These are phyloP conservation scores for Aspergillus panamensis DNA, from an alignment of 495 filamentous ascomycete genomes.

Conservation along the genomic window DNA sequence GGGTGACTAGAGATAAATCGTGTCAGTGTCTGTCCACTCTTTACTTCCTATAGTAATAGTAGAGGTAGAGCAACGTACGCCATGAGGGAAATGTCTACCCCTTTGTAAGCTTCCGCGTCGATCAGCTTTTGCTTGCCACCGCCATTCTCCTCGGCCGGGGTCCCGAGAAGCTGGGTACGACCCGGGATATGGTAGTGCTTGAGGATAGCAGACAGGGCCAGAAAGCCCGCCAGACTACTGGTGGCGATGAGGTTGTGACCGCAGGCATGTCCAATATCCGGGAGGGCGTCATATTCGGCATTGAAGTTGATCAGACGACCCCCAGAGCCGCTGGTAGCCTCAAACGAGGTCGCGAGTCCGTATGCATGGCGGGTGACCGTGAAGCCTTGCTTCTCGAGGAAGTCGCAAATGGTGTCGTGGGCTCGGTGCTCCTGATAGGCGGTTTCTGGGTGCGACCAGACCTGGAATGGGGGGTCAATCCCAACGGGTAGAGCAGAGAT, in stretches of 20 bases:
- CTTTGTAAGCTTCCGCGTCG: constrained; percentile 58
- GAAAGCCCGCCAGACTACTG: constrained; percentile 54
- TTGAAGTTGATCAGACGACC: constrained; percentile 45
- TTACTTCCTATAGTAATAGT: too few relatives aligned
- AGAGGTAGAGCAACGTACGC: constrained; percentile 38
- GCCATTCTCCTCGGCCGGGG: constrained; percentile 68
- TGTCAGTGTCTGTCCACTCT: background rate
- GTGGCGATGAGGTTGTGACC: constrained; percentile 70
- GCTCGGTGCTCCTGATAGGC: constrained; percentile 55
- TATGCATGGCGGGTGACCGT: constrained; percentile 52
- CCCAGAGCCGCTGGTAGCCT: constrained; percentile 36
- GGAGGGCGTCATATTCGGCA: constrained; percentile 54
- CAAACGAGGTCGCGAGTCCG: constrained; percentile 40
- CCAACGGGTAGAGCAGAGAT: background rate
- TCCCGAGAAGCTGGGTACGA: constrained; percentile 61
- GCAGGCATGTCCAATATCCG: constrained; percentile 62
- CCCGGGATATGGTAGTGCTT: constrained; percentile 47
- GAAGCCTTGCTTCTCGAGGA: constrained; percentile 53
- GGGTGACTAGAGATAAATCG: constrained; percentile 28
- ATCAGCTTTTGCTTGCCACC: constrained; percentile 67
- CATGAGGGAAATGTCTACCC: constrained; percentile 64
- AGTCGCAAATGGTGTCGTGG: constrained; percentile 54
- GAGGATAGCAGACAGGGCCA: constrained; percentile 54
- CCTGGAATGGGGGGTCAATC: constrained; percentile 25
- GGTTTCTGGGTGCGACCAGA: constrained; percentile 60